These are phyloP conservation scores for Salvia splendens DNA, from an alignment of 257 asterid genomes.

Conservation along the genomic window DNA sequence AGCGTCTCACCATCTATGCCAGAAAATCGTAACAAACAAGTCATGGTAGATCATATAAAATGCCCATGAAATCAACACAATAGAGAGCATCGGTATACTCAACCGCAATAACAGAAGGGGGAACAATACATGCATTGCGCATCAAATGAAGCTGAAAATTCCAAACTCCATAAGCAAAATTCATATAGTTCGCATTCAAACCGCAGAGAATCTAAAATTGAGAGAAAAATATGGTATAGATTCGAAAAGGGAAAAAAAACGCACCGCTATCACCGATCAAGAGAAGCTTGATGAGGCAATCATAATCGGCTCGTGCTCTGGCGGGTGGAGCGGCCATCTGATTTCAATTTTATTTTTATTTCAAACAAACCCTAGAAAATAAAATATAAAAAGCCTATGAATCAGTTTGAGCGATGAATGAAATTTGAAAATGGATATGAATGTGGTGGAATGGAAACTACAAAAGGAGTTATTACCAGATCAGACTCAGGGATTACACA, in stretches of 20 bases:
- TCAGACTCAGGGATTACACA: conserved; percentile 38
- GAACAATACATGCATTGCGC: conserved; percentile 5
- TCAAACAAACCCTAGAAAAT: conserved; percentile 38
- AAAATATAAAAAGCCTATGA: not conserved
- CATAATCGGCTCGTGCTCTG: conserved; percentile 74
- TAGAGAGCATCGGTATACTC: not conserved
- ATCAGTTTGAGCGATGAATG: conserved; percentile 7
- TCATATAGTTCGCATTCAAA: conserved; percentile 16
- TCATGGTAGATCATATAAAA: conserved; percentile 4
- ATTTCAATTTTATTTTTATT: conserved; percentile 14
- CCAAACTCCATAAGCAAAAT: conserved; percentile 2
- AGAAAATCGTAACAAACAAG: conserved; percentile 1
- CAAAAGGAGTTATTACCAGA: conserved; percentile 42
- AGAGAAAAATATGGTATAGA: not conserved
- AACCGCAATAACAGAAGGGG: not conserved
- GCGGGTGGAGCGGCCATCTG: conserved; percentile 69
- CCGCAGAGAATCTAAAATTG: conserved; percentile 4
- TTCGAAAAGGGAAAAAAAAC: not conserved
- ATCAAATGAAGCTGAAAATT: conserved; percentile 23
- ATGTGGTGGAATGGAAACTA: conserved; percentile 1
- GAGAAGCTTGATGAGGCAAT: conserved; percentile 62
- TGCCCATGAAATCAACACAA: conserved; percentile 4
- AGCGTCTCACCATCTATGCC: not conserved
- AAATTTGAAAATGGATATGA: conserved; percentile 16
- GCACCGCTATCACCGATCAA: conserved; percentile 68